These are phyloP conservation scores for Sugiyamaella sp. DNA, from an alignment of 1,139 yeast species.

Conservation along the genomic window DNA sequence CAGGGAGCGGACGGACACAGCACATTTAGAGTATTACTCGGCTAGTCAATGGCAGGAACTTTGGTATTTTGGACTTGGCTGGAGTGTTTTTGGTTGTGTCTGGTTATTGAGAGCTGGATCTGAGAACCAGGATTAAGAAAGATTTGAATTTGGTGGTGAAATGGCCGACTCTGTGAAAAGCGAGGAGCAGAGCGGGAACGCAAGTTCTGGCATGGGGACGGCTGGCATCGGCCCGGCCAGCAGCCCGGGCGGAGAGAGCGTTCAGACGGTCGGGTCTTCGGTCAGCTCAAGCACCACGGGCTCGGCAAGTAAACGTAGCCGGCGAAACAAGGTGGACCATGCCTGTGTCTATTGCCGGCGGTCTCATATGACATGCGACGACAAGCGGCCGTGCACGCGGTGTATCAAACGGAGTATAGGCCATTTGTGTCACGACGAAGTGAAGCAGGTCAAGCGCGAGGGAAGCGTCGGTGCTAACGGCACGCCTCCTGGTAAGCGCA, in stretches of 20 bases:
- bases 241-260: conserved; percentile 7
- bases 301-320: conserved; percentile 2
- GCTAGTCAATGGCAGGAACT: no score
- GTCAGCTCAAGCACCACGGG: background rate
- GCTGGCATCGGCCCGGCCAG: background rate
- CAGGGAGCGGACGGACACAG: no score
- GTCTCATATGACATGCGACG: conserved; percentile 92
- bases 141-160: no score
- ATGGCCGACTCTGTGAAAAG: no score
- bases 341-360: conserved; percentile 94
- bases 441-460: conserved; percentile 37
- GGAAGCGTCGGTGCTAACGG: conserved; percentile 14
- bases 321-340: conserved; percentile 40
- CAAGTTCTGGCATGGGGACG: background rate
- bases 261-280: background rate
- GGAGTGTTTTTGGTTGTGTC: no score
- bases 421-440: conserved; percentile 85
- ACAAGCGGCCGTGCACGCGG: conserved; percentile 77
- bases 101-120: no score
- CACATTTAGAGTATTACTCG: no score
- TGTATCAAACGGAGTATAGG: conserved; percentile 89
- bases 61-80: no score
- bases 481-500: conserved; percentile 3
- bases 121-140: no score
- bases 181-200: background rate